Base-by-base conservation (phyloP, 1,284 basidiomycete genomes). In the Ceratobasidium sp. region DNA sequence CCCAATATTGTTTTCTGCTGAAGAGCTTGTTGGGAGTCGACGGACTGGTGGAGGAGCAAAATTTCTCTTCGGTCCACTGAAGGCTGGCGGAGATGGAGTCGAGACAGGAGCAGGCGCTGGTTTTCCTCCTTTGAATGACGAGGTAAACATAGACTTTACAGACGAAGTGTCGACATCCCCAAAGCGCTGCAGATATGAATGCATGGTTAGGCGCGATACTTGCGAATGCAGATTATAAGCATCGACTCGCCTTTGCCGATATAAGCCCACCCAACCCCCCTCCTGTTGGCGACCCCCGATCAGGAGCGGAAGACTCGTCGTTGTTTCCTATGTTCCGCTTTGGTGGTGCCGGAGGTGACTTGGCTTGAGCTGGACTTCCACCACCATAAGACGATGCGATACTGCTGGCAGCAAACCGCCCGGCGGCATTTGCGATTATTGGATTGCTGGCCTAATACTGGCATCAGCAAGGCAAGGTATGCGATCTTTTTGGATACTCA, bases 141-240 rank as follows among this genome's bases (percentile, higher is more conserved):
- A 87, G 83, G 69, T 81, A 69, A 69, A 16, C 2, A 36, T 46
- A 6, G 65, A 82, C 76, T 83, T 84, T 16, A 82, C 78, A 2
- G 88, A 88, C 0, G 86, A 83, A 45, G 84, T 84, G 78, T 89
- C 87, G 12, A 89, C 82, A 76, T 86, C 84, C 28, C 87, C 87
- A 72, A 89, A 84, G 84, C 82, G 85, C 88, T 89, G 76, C 16
- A 36, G 32, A 50, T 10, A 57, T 45, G 6, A n/a, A 32, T 8
- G 3, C 36, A 16, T 34, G 36, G 30, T 57, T 28, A 57, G 62
- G 41, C 18, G 21, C 14, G 26, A 30, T 28, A 21, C 28, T 18
- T 21, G 50, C 21, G 45, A 18, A 16, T 46, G n/a, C 53, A 45
- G n/a, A 3, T 1, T 26, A 28, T 23, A n/a, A n/a, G n/a, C 21